Base-by-base conservation (phyloP, 805 yeast genomes). In the Kluyveromyces aestuarii region DNA sequence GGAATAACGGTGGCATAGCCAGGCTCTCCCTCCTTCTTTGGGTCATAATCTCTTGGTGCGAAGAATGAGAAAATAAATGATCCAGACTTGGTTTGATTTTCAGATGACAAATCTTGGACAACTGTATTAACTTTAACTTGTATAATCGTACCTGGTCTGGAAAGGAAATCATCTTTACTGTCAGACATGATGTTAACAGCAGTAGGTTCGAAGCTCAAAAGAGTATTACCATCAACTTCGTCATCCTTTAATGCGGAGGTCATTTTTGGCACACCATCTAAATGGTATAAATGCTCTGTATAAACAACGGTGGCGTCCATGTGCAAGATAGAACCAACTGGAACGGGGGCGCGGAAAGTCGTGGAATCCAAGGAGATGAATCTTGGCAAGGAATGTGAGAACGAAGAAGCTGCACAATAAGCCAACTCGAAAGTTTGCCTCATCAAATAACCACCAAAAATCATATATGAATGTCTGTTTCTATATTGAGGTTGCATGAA, bases 401-500 rank as follows among this genome's bases (percentile, higher is more conserved):
- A 88, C 1, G 95, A 86, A 6, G 96, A 96, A 8, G 96, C 88
- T 16, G 91, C 80, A 68, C 96, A 88, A 63, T 89, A 90, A 1
- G 96, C 97, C 59, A 90, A 77, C 65, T 90, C 98, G 64, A 90
- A 90, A 2, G 96, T 81, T 68, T 89, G 96, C 66, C 96, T 80
- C 73, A 90, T 77, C 60, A 90, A 71, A 61, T 90, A 90, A 27
- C 98, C 98, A 58, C 98, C 98, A 66, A 90, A 90, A 42, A 90
- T 87, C 87, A 89, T 88, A 68, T 84, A 87, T 3, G 95, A 85
- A 64, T 90, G 96, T 64, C 96, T 79, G 72, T 90, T 90, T 69
- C 97, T 80, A 70, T 89, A 90, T 70, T 90, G 97, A 1, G 97
- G 97, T 68, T 90, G 97, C 91, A 90, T 91, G 67, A 89, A 81